phyloP scores from a whole-genome alignment of 73 alveolate genomes.

The Paramecium sonneborni region DNA sequence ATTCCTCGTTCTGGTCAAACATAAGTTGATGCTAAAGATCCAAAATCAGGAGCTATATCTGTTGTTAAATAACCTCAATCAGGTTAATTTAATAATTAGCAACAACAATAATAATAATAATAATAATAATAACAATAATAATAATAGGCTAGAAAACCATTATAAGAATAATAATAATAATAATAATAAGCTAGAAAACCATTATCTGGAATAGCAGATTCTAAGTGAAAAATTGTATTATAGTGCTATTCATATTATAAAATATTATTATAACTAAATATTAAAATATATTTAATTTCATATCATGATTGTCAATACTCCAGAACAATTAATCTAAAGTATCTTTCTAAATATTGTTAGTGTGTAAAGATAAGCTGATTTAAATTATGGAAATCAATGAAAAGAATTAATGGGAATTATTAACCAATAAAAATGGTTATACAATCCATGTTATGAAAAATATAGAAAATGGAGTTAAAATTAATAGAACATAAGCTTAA shows the following conservation, averaged over 20 bases:
- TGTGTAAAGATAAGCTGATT: neutral
- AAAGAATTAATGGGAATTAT: slow-evolving; percentile 33
- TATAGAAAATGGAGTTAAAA: slow-evolving; percentile 18
- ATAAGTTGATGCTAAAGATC: neutral
- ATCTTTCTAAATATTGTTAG: neutral
- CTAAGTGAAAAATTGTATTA: neutral
- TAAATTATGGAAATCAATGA: slow-evolving; percentile 20
- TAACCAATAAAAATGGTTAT: neutral
- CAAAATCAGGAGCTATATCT: neutral
- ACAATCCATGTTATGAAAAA: neutral
- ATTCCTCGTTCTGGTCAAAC: neutral
- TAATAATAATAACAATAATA: too few relatives aligned
- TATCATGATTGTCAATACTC: neutral
- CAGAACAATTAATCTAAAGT: neutral
- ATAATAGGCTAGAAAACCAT: too few relatives aligned
- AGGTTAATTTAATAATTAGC: neutral
- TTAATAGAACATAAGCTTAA: neutral
- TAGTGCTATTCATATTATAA: neutral
- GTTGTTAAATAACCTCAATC: neutral
- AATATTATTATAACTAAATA: neutral
- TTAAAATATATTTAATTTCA: neutral
- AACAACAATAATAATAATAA: neutral
- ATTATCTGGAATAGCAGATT: neutral
- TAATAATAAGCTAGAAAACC: neutral
- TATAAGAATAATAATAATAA: too few relatives aligned